Base-by-base conservation (phyloP, 257 asterid species). In the Rehmannia glutinosa region DNA sequence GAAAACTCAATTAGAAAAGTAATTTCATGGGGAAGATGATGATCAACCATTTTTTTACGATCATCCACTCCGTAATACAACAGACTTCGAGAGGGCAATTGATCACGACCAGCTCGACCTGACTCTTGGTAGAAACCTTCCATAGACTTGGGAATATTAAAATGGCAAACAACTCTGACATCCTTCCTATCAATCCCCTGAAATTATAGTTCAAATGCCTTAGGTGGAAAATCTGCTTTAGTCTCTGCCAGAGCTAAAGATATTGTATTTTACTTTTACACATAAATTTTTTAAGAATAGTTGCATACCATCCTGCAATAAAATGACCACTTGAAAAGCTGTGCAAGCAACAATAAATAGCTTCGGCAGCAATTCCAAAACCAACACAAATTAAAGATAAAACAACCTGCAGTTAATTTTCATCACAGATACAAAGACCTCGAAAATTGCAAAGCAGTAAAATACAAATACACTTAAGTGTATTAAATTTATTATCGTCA, bases 101-200 rank as follows among this genome's bases (percentile, higher is more conserved):
- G 97, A 78, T 93, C 97, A 66, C 98, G 98, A 30, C 98, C 98
- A 78, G 97, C 97, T 79, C 98, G 89, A 50, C 98, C 98, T 5
- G 98, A 90, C 78, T 93, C 98, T 85, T 93, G 98, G 78, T 93
- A 93, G 85, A 93, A 93, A 83, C 92, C 76, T 79, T 93, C 98
- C 98, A 90, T 90, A 60, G 96, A 86, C 86, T 88, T 90, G 46
- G 98, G 98, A 74, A 90, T 77, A 80, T 86, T 90, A 84, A 70
- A 93, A 82, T 90, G 98, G 84, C 95, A 93, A 76, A 93, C 97
- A 78, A 87, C 76, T 85, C 98, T 70, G 70, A 86, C 98, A 86
- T 93, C 98, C 82, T 88, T 86, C 68, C 96, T 72, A 73, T 93
- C 98, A 75, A 93, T 93, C 65, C 98, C 98, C 98, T 93, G 62